These are phyloP conservation scores for Penicillium ucsense DNA, from an alignment of 495 filamentous ascomycete species.

Conservation along the genomic window DNA sequence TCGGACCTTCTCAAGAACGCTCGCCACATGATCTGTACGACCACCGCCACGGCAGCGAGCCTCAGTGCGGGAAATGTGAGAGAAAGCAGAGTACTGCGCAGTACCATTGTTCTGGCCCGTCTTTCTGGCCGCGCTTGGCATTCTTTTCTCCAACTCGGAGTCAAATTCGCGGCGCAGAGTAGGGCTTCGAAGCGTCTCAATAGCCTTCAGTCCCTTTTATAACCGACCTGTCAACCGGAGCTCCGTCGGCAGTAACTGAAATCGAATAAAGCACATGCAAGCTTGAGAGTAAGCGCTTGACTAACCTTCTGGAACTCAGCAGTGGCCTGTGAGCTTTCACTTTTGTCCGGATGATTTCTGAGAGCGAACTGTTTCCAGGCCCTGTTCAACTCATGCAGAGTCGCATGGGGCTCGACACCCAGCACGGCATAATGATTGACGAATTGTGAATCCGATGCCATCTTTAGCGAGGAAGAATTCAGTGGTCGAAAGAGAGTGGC, in stretches of 20 bases:
- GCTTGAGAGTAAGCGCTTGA: background rate
- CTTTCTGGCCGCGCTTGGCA: too few relatives aligned
- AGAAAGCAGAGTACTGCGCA: too few relatives aligned
- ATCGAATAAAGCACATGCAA: too few relatives aligned
- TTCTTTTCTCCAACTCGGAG: background rate
- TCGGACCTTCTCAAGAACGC: too few relatives aligned
- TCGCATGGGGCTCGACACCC: conserved; percentile 22
- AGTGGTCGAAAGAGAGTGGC: background rate
- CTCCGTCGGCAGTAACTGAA: background rate
- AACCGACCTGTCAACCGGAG: background rate
- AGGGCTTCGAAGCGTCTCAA: conserved; percentile 30
- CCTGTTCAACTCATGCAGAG: conserved; percentile 29
- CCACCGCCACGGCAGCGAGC: too few relatives aligned
- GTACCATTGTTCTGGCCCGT: too few relatives aligned
- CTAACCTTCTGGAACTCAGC: conserved; percentile 34
- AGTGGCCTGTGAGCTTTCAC: conserved; percentile 29
- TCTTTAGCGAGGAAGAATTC: conserved; percentile 1
- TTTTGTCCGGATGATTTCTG: conserved; percentile 54
- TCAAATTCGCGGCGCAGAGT: conserved; percentile 21
- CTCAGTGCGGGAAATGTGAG: too few relatives aligned
- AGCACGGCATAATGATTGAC: conserved; percentile 30
- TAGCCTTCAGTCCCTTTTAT: conserved; percentile 28
- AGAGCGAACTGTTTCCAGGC: conserved; percentile 42
- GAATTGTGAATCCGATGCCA: background rate
- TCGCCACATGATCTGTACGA: too few relatives aligned